Conservation (phyloP, 768 basidiomycete genomes). For the Sarcodon aspratus region DNA sequence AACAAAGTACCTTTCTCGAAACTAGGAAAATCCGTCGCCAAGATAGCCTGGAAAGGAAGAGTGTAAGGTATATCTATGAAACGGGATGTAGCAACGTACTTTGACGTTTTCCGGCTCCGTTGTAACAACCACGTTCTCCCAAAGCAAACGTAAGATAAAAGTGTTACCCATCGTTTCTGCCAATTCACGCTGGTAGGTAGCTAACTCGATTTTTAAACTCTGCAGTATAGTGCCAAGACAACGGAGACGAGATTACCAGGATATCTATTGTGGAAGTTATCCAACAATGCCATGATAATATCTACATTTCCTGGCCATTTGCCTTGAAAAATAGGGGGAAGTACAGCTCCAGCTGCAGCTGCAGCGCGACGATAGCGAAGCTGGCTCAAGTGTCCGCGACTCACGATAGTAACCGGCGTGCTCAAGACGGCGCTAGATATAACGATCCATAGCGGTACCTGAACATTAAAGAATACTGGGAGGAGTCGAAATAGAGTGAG, state of each 20-base stretch:
- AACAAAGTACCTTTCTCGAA: slow-evolving; percentile 25
- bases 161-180: too few relatives aligned
- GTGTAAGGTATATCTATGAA: neutral
- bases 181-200: too few relatives aligned
- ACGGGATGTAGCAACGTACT: neutral
- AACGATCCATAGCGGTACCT: too few relatives aligned
- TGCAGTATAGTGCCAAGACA: too few relatives aligned
- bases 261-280: neutral
- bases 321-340: neutral
- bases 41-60: slow-evolving; percentile 21
- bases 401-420: too few relatives aligned
- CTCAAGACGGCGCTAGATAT: too few relatives aligned
- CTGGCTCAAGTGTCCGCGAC: too few relatives aligned
- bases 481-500: too few relatives aligned
- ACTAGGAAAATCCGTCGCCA: slow-evolving; percentile 32
- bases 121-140: neutral
- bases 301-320: neutral
- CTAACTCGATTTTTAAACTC: too few relatives aligned
- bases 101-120: slow-evolving; percentile 1
- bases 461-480: too few relatives aligned
- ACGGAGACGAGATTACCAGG: neutral
- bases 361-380: too few relatives aligned
- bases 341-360: neutral
- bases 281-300: neutral
- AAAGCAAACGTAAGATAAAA: too few relatives aligned